Percentiles rank a stretch among this genome's conserved stretches.
phyloP scores from a whole-genome alignment of 352 stramenopile genomes.

The Globisporangium alternatum region DNA sequence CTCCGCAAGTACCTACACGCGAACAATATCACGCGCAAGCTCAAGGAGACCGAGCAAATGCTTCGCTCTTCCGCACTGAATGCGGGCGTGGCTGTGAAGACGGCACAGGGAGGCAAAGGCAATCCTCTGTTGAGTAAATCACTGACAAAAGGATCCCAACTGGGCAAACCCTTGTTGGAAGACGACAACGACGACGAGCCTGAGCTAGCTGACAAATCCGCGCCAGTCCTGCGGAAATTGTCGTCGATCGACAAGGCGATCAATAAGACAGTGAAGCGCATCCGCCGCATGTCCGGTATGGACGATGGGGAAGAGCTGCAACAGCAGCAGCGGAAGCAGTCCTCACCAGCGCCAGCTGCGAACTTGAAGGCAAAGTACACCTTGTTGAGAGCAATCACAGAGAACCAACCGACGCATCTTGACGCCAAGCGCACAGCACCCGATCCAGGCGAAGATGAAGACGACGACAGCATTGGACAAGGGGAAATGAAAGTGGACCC shows the following conservation, averaged over 20 bases:
- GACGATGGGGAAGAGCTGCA: conserved; percentile 13
- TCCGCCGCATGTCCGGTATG: conserved; percentile 42
- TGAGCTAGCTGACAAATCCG: conserved; percentile 13
- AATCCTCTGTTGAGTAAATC: neutral
- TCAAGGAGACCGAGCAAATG: conserved; percentile 60
- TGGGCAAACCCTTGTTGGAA: neutral
- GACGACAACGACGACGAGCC: conserved; percentile 15
- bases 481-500: conserved; percentile 38
- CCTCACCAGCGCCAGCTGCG: neutral
- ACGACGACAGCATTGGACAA: conserved; percentile 19
- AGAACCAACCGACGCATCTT: conserved; percentile 8
- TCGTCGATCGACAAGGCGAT: conserved; percentile 66
- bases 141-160: neutral
- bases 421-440: conserved; percentile 5
- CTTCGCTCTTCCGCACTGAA: conserved; percentile 33
- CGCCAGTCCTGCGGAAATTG: conserved; percentile 34
- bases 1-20: conserved; percentile 67
- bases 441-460: conserved; percentile 14
- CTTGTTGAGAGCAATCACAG: conserved; percentile 37
- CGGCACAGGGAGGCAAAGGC: neutral
- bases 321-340: neutral
- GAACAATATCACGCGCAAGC: conserved; percentile 56
- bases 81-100: conserved; percentile 15
- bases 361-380: conserved; percentile 24
- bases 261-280: conserved; percentile 57